phyloP scores from a whole-genome alignment of 2,329 filamentous ascomycete genomes.

The Colletotrichum euphorbiae region DNA sequence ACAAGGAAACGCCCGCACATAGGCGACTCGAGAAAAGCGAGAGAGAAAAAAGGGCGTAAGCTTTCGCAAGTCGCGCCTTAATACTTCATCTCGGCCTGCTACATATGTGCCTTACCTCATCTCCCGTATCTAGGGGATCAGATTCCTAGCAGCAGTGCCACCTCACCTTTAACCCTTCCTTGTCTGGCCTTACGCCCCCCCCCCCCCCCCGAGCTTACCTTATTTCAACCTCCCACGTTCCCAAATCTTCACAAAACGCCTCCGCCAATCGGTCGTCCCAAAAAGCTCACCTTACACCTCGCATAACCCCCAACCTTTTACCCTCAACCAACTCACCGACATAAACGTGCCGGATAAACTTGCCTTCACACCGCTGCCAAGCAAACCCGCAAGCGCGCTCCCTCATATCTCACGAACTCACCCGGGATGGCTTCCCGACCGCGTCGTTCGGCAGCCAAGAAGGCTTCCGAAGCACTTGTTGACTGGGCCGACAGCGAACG shows the following conservation, averaged over 20 bases:
- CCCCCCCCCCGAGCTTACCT: slow-evolving; percentile 39
- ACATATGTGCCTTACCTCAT: slow-evolving; percentile 38
- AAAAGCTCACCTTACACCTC: slow-evolving; percentile 1
- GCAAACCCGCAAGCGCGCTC: slow-evolving; percentile 12
- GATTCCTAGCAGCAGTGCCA: slow-evolving; percentile 40
- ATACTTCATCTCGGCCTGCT: slow-evolving; percentile 31
- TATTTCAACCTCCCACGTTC: slow-evolving; percentile 39
- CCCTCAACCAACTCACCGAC: slow-evolving; percentile 22
- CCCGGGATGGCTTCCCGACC: slow-evolving; percentile 60
- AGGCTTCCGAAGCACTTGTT: slow-evolving; percentile 57
- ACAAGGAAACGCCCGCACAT: slow-evolving; percentile 14
- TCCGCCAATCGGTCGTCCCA: slow-evolving; percentile 20
- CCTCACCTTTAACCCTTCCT: slow-evolving; percentile 37
- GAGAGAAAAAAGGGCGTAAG: slow-evolving; percentile 23
- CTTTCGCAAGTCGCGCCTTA: slow-evolving; percentile 22
- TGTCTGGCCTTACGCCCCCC: slow-evolving; percentile 26
- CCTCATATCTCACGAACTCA: slow-evolving; percentile 30
- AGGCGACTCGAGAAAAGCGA: slow-evolving; percentile 18
- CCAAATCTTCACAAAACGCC: slow-evolving; percentile 27
- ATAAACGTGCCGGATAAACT: slow-evolving; percentile 7
- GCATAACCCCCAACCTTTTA: slow-evolving; percentile 17
- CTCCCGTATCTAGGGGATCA: slow-evolving; percentile 38
- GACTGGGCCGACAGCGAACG: slow-evolving; percentile 62
- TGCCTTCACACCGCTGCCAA: slow-evolving; percentile 13
- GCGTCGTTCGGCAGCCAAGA: slow-evolving; percentile 57